Base-by-base conservation (phyloP, 1,284 basidiomycete genomes). In the Ganoderma meredithae region DNA sequence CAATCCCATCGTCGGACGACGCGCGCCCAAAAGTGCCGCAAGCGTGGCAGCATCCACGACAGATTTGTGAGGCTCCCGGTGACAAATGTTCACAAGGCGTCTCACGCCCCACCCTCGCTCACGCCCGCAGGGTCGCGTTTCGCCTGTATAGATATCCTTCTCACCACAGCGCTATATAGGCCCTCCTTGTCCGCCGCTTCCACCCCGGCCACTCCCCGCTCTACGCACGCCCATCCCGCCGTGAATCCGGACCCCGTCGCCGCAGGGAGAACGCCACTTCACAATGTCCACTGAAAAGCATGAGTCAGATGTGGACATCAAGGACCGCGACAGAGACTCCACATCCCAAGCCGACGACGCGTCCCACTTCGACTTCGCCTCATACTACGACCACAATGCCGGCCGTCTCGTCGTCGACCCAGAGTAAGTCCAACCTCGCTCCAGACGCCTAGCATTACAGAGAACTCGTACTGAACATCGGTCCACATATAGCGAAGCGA, bases 341-440 rank as follows among this genome's bases (percentile, higher is more conserved):
- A 58, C 65, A 12, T 72, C 68, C 22, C 58, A 65, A 19, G 52
- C 60, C 8, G 55, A 39, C 33, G 55, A 36, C 33, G 72, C 41
- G 15, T 67, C 66, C 33, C 75, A 79, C 53, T 69, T 82, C 47
- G 83, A 89, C 73, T 76, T 88, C 40, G 75, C 79, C 33, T 77
- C 81, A 3, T 87, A 87, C 67, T 86, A 90, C 61, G 88, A 89
- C 71, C 79, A 81, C 52, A 81, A 83, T 68, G 88, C 86, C 1
- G 88, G 88, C n/a, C 83, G 89, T 39, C 80, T 90, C 13, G 83
- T 90, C 60, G 80, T 90, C 17, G 88, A 90, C 76, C 88, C 89
- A 2, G 78, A 82, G 89, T 90, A 65, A 36, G 78, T 63, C 1
- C n/a, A 9, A 6, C 39, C 9, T 27, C 43, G 43, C 43, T 49